phyloP scores from a whole-genome alignment of 306 rosid species.

The Oemleria cerasiformis region DNA sequence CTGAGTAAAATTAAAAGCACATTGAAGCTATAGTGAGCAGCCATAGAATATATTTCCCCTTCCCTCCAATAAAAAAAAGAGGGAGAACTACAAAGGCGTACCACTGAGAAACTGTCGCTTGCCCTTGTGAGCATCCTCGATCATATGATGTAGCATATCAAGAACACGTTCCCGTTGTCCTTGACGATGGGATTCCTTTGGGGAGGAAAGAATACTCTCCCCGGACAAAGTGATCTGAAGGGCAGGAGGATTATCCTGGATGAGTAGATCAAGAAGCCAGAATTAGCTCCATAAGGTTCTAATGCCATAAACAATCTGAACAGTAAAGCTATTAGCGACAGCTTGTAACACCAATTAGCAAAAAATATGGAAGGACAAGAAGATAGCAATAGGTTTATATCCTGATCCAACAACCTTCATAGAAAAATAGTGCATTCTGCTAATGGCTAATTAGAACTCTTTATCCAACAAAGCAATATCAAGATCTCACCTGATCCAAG shows the following conservation, averaged over 20 bases:
- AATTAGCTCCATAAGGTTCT: not conserved
- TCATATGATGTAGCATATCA: slow-evolving; percentile 90
- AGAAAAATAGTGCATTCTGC: slow-evolving; percentile 2
- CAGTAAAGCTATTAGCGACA: not conserved
- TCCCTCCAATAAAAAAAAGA: slow-evolving; percentile 2
- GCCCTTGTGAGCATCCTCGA: slow-evolving; percentile 95
- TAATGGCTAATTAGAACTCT: slow-evolving; percentile 10
- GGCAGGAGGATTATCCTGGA: slow-evolving; percentile 72
- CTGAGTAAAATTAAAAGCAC: slow-evolving; percentile 38
- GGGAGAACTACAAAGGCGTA: slow-evolving; percentile 29
- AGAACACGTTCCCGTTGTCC: slow-evolving; percentile 97
- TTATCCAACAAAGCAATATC: slow-evolving; percentile 16
- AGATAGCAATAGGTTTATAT: not conserved
- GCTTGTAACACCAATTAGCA: not conserved
- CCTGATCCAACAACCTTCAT: not conserved
- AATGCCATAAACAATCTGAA: not conserved
- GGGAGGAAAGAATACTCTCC: slow-evolving; percentile 51
- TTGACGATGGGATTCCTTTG: slow-evolving; percentile 64
- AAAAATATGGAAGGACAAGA: slow-evolving; percentile 4
- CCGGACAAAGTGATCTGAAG: slow-evolving; percentile 77
- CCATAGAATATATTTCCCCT: slow-evolving; percentile 16
- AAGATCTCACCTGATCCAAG: slow-evolving; percentile 75
- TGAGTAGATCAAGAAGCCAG: slow-evolving; percentile 32
- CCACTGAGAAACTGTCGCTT: slow-evolving; percentile 96
- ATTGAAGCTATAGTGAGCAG: slow-evolving; percentile 25